Evolutionary conservation across 768 basidiomycete species (phyloP), one percentile per base, ranked within the genome.

Genomic region (Atractiella rhizophila): DNA sequence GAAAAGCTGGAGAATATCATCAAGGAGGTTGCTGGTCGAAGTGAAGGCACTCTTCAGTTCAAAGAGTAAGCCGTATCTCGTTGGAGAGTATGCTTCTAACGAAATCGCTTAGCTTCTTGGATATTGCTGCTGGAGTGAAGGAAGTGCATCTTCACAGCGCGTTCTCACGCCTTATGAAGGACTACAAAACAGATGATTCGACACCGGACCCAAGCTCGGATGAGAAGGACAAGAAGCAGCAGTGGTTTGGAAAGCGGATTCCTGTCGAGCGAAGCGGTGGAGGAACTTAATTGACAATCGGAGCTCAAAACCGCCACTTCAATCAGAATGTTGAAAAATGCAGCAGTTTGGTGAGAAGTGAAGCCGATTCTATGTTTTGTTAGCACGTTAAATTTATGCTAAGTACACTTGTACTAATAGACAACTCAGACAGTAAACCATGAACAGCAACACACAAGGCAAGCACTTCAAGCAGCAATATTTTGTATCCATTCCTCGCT

Each of bases 21-120:
- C n/a, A 40, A 50, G 18, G 61, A 62, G 47, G 59, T 63, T 28
- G 61, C 60, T 42, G 57, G 54, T 34, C 52, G 58, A 26, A 47
- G 59, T 18, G 63, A 65, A 50, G 57, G 59, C 23, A 66, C 67
- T 21, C 59, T 91, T 35, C 70, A 73, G 46, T 71, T 81, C 51
- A 77, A 86, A 48, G 78, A 80, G 79, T 79, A 48, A 12, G 71
- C 60, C 8, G 16, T 18, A 16, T 6, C 15, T 4, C 18, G 8
- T 19, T 26, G 15, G 7, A 1, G 9, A n/a, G 18, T 29, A 4
- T n/a, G 5, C 7, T 35, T 34, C 5, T 3, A n/a, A 2, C 1
- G 19, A 5, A 25, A 6, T 25, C 36, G 6, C 5, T n/a, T 7
- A 40, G 28, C n/a, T 46, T 36, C 23, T 40, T 42, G 20, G 40